These are phyloP conservation scores for Chondrus crispus DNA, from an alignment of 23 red algal genomes.

Conservation along the genomic window DNA sequence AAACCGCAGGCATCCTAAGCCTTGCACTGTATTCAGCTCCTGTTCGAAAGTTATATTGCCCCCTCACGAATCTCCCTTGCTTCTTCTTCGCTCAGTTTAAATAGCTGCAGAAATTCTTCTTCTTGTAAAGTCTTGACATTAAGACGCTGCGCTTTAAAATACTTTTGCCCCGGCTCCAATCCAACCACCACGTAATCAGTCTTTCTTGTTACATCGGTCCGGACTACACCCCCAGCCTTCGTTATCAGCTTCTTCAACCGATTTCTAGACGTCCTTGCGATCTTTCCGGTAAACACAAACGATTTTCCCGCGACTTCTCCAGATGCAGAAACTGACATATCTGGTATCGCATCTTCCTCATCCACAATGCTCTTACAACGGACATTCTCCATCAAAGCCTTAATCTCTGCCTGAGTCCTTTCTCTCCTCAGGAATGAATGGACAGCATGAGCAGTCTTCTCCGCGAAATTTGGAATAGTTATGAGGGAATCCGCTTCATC, in stretches of 20 bases:
- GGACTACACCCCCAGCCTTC: slow-evolving; percentile 33
- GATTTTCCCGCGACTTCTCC: slow-evolving; percentile 21
- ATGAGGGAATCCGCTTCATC: not conserved
- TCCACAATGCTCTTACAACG: not conserved
- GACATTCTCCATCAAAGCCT: not conserved
- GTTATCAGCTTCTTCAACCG: slow-evolving; percentile 43
- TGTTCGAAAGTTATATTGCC: too few relatives aligned
- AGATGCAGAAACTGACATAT: not conserved
- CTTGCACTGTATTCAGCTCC: too few relatives aligned
- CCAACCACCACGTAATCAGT: slow-evolving; percentile 66
- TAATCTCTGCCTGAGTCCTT: slow-evolving; percentile 8
- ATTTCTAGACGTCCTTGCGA: slow-evolving; percentile 17
- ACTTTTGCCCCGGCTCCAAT: slow-evolving; percentile 51
- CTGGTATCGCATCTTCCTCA: slow-evolving; percentile 12
- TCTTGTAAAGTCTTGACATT: slow-evolving; percentile 40
- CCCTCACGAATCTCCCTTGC: too few relatives aligned
- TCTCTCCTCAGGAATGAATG: slow-evolving; percentile 15
- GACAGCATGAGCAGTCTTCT: slow-evolving; percentile 38
- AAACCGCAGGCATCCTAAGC: too few relatives aligned
- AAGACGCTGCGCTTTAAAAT: slow-evolving; percentile 35
- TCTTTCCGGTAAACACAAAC: slow-evolving; percentile 69
- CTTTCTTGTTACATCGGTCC: slow-evolving; percentile 38
- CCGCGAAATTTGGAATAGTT: slow-evolving; percentile 48
- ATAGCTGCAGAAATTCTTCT: slow-evolving; percentile 33
- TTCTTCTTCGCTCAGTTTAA: slow-evolving; percentile 3